Conservation (phyloP, 1,284 basidiomycete species). For the Puccinia polysora region DNA sequence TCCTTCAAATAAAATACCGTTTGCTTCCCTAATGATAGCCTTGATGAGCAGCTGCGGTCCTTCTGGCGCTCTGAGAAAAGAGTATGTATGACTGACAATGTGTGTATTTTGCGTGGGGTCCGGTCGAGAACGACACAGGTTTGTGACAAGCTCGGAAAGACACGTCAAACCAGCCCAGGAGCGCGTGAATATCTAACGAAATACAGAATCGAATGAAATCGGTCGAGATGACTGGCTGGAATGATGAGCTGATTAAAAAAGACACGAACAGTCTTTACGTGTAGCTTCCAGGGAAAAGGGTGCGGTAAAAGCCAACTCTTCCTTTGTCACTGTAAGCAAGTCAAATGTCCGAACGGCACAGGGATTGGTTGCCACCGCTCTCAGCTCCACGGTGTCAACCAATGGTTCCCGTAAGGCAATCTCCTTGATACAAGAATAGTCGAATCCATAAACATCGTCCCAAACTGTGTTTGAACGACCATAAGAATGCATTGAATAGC, state of each 20-base stretch:
- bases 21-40: constrained; percentile 60
- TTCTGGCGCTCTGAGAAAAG: constrained; percentile 61
- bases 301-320: constrained; percentile 80
- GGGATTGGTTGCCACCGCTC: constrained; percentile 83
- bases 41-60: constrained; percentile 68
- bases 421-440: constrained; percentile 99
- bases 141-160: constrained; percentile 94
- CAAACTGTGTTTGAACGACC: constrained; percentile 64
- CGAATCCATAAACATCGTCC: constrained; percentile 99
- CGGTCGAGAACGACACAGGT: constrained; percentile 88
- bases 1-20: constrained; percentile 92
- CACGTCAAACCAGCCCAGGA: constrained; percentile 99
- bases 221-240: too few relatives aligned
- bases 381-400: constrained; percentile 94
- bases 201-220: too few relatives aligned
- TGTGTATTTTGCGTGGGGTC: constrained; percentile 73
- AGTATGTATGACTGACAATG: not conserved
- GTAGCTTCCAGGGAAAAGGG: constrained; percentile 78
- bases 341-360: constrained; percentile 75
- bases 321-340: constrained; percentile 85
- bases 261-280: constrained; percentile 78
- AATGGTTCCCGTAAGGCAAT: constrained; percentile 93
- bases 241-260: constrained; percentile 4
- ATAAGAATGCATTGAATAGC: too few relatives aligned
- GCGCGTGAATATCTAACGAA: constrained; percentile 81